Percentiles rank a stretch among this genome's conserved stretches.
phyloP scores from a whole-genome alignment of 129 eudicot species.

The Saussurea involucrata region DNA sequence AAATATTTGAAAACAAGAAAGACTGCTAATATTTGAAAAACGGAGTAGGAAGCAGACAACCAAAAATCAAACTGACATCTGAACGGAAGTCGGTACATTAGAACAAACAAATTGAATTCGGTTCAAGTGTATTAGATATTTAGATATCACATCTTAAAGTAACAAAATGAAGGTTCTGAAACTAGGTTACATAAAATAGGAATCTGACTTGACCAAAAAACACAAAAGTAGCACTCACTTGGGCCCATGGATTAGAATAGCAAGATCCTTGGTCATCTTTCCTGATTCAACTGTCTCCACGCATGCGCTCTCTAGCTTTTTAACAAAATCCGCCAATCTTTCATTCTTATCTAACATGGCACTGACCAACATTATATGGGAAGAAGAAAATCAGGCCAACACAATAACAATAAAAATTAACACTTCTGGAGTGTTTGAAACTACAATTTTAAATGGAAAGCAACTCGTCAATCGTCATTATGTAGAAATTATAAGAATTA shows the following conservation, averaged over 20 bases:
- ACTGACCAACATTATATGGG: slow-evolving; percentile 32
- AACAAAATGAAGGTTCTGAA: background rate
- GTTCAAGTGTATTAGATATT: background rate
- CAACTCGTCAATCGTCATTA: background rate
- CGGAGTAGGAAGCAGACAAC: background rate
- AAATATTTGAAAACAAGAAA: background rate
- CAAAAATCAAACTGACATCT: background rate
- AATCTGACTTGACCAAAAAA: background rate
- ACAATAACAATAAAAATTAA: background rate
- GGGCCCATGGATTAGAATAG: slow-evolving; percentile 75
- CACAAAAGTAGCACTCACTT: slow-evolving; percentile 42
- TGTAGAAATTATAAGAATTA: background rate
- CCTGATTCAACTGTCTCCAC: slow-evolving; percentile 90
- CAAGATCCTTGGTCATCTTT: slow-evolving; percentile 99
- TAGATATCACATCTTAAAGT: background rate
- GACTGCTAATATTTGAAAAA: background rate
- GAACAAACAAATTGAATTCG: background rate
- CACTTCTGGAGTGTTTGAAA: background rate
- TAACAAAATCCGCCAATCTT: slow-evolving; percentile 60
- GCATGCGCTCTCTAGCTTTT: slow-evolving; percentile 76
- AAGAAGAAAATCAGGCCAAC: background rate
- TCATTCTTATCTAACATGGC: slow-evolving; percentile 75
- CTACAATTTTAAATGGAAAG: background rate
- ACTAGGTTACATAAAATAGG: too few relatives aligned
- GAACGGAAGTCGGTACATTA: too few relatives aligned